These are phyloP conservation scores for Ricinus communis DNA, from an alignment of 345 rosid genomes.

Conservation along the genomic window DNA sequence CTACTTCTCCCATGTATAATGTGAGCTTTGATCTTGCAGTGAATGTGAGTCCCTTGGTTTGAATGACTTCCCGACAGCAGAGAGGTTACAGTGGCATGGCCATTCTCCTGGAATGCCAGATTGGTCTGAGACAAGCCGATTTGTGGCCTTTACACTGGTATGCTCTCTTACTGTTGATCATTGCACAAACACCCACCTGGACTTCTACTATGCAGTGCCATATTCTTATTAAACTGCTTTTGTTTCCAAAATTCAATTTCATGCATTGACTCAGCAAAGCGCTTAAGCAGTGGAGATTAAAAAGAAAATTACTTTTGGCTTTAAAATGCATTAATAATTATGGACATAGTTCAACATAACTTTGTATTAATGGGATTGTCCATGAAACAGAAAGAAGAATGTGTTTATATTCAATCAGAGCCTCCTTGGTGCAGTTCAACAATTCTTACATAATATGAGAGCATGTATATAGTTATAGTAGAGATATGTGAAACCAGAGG, in stretches of 20 bases:
- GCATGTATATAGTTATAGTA: too few species aligned
- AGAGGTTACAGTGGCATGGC: constrained; percentile 96
- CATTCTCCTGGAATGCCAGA: constrained; percentile 67
- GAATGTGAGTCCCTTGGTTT: constrained; percentile 89
- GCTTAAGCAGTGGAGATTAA: not conserved
- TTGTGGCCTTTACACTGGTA: constrained; percentile 92
- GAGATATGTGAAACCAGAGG: not conserved
- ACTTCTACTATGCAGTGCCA: not conserved
- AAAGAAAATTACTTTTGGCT: not conserved
- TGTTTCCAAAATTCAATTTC: not conserved
- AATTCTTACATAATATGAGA: too few species aligned
- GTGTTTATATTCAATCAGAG: too few species aligned
- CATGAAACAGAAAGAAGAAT: not conserved
- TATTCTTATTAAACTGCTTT: not conserved
- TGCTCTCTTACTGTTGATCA: not conserved
- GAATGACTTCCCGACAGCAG: constrained; percentile 81
- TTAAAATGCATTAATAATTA: not conserved
- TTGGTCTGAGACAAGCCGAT: constrained; percentile 91
- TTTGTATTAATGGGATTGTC: not conserved
- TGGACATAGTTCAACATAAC: not conserved
- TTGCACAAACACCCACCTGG: not conserved
- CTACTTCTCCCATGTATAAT: constrained; percentile 9
- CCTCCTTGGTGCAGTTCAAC: too few species aligned
- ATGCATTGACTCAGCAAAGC: not conserved
- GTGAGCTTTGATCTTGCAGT: constrained; percentile 40